Conservation (phyloP, 805 yeast genomes). For the Sugiyamaella smithiae region DNA sequence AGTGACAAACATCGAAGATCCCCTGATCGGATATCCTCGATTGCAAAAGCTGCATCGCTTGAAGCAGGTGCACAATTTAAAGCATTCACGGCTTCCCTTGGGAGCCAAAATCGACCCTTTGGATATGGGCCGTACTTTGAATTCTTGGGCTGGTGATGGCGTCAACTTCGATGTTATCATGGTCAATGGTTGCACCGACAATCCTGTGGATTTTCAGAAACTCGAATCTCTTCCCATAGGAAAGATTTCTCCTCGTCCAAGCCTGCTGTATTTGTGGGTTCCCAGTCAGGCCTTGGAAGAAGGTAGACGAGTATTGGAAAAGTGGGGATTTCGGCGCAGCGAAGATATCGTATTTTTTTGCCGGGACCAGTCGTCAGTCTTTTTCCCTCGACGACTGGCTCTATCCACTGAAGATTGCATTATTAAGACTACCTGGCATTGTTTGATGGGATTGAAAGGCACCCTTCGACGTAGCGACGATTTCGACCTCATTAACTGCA, state of each 20-base stretch:
- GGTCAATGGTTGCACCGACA: constrained; percentile 82
- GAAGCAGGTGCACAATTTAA: constrained; percentile 55
- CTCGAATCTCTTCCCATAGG: constrained; percentile 67
- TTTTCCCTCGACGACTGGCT: constrained; percentile 53
- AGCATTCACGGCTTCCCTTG: constrained; percentile 58
- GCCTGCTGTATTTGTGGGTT: constrained; percentile 85
- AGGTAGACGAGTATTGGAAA: constrained; percentile 48
- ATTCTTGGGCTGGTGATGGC: constrained; percentile 57
- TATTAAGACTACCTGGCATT: constrained; percentile 83
- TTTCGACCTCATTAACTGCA: constrained; percentile 83
- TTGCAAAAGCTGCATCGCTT: constrained; percentile 63
- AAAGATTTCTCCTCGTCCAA: constrained; percentile 76
- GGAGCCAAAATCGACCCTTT: constrained; percentile 57
- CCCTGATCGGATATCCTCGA: constrained; percentile 85
- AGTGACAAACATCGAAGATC: constrained; percentile 62
- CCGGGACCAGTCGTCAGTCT: constrained; percentile 59
- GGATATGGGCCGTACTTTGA: constrained; percentile 55
- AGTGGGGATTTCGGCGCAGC: constrained; percentile 73
- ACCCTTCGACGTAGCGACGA: constrained; percentile 86
- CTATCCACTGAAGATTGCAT: constrained; percentile 43
- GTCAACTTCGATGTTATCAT: constrained; percentile 83
- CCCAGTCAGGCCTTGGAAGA: constrained; percentile 64
- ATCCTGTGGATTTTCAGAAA: constrained; percentile 62
- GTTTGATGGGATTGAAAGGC: constrained; percentile 97
- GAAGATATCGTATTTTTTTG: constrained; percentile 87